Base-by-base conservation (phyloP, 495 filamentous ascomycete species). In the Pyrenopolyporus hunteri region DNA sequence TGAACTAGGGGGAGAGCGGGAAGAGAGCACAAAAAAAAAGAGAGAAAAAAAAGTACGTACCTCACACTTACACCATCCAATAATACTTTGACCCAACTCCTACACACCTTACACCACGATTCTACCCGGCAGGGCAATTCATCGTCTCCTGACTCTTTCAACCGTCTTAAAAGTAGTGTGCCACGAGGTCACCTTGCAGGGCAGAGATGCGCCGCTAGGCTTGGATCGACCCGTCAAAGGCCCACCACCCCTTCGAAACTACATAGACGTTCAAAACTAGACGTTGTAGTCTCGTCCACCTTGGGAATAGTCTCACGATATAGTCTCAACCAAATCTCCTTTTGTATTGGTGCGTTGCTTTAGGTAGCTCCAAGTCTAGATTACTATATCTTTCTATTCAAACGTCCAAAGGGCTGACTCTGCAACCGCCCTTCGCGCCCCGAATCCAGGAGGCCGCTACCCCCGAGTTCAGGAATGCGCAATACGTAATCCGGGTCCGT, bases 31-130 rank as follows among this genome's bases (percentile, higher is more conserved):
- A 3, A 13, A 8, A 45, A 11, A 52, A 44, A 44, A 32, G 46
- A 36, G 47, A 50, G 32, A 23, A 39, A 31, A 55, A 32, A 16
- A 42, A 20, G 7, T 37, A n/a, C n/a, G 25, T 6, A 14, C 26
- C 14, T 20, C 25, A 31, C 52, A 54, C 49, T 35, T 42, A 43
- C 40, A 53, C 2, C 42, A n/a, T 49, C 29, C 17, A 58, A 49
- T 45, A 19, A 59, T 48, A 59, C 43, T 59, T 59, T 55, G 37
- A 59, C 49, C 55, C 61, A 54, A 59, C 62, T 50, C 62, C 59
- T 65, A 56, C 55, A 45, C 62, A 55, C 55, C 62, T 65, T 65
- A 56, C 55, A 45, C 62, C 62, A 32, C 45, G 33, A 64, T 44
- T 58, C 60, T 57, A 50, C 49, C 26, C 45, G 35, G 56, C 56